Percentiles rank a stretch among this genome's conserved stretches.
These are phyloP conservation scores for Cetradonia linearis DNA, from an alignment of 495 filamentous ascomycete species.

Conservation along the genomic window DNA sequence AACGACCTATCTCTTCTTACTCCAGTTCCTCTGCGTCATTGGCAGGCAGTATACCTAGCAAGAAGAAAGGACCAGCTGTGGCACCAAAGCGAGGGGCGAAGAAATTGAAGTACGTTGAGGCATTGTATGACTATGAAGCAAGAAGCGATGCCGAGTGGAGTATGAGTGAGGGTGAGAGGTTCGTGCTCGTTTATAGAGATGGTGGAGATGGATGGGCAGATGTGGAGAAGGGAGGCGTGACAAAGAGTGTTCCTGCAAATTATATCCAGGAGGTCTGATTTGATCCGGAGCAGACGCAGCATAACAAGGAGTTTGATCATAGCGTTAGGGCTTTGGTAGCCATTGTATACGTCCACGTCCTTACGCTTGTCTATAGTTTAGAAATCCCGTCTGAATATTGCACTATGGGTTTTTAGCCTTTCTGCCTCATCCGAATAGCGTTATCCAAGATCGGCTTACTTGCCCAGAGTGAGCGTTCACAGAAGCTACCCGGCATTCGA, in stretches of 20 bases:
- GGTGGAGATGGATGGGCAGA: slow-evolving; percentile 93
- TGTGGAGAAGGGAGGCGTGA: slow-evolving; percentile 81
- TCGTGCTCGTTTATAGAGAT: slow-evolving; percentile 77
- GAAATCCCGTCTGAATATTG: background rate
- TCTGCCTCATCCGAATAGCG: background rate
- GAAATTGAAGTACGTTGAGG: slow-evolving; percentile 90
- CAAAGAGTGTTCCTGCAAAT: slow-evolving; percentile 88
- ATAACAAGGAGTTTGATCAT: background rate
- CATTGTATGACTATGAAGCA: slow-evolving; percentile 83
- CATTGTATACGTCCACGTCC: background rate
- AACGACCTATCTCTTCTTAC: slow-evolving; percentile 57
- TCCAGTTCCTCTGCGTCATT: slow-evolving; percentile 72
- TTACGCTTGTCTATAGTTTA: background rate
- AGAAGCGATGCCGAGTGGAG: slow-evolving; percentile 76
- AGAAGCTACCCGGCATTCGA: background rate
- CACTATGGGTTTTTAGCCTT: background rate
- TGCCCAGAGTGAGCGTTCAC: background rate
- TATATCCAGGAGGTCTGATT: slow-evolving; percentile 67
- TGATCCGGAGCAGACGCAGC: background rate
- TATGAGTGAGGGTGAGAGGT: slow-evolving; percentile 84
- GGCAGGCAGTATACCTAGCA: slow-evolving; percentile 43
- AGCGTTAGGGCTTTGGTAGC: background rate
- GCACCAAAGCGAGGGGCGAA: slow-evolving; percentile 87
- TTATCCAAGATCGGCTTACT: background rate
- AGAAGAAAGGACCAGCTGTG: slow-evolving; percentile 88